Percentiles rank a stretch among this genome's conserved stretches.
These are phyloP conservation scores for Colletotrichum sublineola DNA, from an alignment of 2,329 filamentous ascomycete genomes.

Conservation along the genomic window DNA sequence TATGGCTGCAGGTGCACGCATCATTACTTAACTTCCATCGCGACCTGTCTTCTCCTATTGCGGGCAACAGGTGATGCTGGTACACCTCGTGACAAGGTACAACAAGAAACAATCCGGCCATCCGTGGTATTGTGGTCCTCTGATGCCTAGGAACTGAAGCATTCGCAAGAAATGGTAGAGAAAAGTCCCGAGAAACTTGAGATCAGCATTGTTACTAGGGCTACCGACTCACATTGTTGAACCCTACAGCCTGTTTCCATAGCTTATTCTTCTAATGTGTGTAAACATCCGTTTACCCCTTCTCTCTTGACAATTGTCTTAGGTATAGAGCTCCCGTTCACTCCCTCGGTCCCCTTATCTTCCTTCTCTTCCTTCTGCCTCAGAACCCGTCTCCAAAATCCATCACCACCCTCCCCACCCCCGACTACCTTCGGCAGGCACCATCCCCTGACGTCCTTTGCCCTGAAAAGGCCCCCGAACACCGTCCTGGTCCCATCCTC, in stretches of 20 bases:
- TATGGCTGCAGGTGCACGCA: too few species aligned
- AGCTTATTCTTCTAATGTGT: not conserved
- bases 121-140: not conserved
- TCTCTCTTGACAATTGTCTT: too few species aligned
- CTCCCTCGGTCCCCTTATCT: not conserved
- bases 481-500: conserved; percentile 1
- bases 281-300: not conserved
- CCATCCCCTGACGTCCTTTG: conserved; percentile 20
- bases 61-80: not conserved
- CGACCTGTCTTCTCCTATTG: not conserved
- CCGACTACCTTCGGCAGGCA: conserved; percentile 1
- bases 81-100: not conserved
- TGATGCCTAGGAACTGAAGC: not conserved
- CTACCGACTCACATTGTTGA: not conserved
- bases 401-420: not conserved
- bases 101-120: not conserved
- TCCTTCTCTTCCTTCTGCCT: not conserved
- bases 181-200: not conserved
- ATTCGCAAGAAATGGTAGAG: not conserved
- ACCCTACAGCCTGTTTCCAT: not conserved
- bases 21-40: not conserved
- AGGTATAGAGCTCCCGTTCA: not conserved
- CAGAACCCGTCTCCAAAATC: not conserved
- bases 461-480: conserved; percentile 15
- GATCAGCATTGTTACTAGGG: not conserved